These are phyloP conservation scores for Trichopus zeylanicus DNA, from an alignment of 116 monocot species.

Conservation along the genomic window DNA sequence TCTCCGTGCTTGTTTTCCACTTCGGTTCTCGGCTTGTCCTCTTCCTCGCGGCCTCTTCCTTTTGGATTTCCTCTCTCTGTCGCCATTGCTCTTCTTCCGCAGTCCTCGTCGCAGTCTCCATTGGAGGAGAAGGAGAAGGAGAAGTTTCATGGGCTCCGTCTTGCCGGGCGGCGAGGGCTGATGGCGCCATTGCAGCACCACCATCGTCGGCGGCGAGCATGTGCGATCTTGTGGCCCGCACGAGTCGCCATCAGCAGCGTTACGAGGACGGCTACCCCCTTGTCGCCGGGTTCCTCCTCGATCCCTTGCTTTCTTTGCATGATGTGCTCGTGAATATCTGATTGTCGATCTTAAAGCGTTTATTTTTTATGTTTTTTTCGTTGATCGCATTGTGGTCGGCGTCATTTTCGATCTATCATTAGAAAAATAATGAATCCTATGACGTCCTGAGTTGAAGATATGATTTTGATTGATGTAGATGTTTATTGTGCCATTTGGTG, in stretches of 20 bases:
- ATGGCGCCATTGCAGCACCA: neutral
- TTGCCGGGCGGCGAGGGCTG: neutral
- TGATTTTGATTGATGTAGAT: no score
- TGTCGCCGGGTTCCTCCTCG: slow-evolving; percentile 46
- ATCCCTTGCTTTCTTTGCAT: neutral
- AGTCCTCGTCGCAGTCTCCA: neutral
- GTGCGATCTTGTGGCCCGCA: slow-evolving; percentile 66
- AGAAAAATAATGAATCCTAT: no score
- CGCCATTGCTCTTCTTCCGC: neutral
- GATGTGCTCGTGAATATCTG: neutral
- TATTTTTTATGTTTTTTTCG: no score
- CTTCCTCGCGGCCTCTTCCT: no score
- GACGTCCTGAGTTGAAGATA: no score
- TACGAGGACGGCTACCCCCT: slow-evolving; percentile 62
- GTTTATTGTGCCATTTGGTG: no score
- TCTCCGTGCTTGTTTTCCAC: no score
- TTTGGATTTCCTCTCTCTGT: neutral
- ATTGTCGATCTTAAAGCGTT: neutral
- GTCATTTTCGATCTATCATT: no score
- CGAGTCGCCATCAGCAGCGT: slow-evolving; percentile 66
- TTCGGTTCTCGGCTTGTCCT: no score
- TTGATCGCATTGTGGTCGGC: no score
- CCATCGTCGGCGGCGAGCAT: slow-evolving; percentile 13
- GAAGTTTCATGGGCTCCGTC: neutral
- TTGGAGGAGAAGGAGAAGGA: no score